A percentile compares a stretch with the other conserved stretches of the same genome.
Evolutionary conservation across 371 early-diverging fungal species (phyloP).

Genomic region (Mucor irregularis): DNA sequence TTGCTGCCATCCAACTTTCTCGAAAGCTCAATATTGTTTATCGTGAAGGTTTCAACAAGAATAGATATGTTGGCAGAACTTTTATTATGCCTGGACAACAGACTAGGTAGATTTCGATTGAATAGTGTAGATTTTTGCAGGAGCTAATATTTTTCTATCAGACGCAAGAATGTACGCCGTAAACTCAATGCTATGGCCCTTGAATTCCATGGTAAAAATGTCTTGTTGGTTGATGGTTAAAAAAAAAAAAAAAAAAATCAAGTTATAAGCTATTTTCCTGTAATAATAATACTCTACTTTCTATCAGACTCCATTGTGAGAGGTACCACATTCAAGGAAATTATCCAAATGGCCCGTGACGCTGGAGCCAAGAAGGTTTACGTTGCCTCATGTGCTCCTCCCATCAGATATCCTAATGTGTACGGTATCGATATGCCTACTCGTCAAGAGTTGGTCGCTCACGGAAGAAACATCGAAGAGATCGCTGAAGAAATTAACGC

Average conservation of each 20-base stretch:
- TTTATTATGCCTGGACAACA: constrained; percentile 99
- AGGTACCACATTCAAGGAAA: constrained; percentile 97
- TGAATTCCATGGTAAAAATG: constrained; percentile 94
- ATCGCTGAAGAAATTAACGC: constrained; percentile 90
- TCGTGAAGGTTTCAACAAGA: constrained; percentile 98
- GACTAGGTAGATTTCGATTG: constrained; percentile 29
- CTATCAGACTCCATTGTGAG: constrained; percentile 92
- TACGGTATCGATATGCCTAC: constrained; percentile 99
- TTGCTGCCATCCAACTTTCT: constrained; percentile 90
- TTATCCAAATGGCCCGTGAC: constrained; percentile 97
- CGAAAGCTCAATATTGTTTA: constrained; percentile 83
- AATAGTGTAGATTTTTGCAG: too few species aligned
- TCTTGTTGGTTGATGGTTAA: constrained; percentile 91
- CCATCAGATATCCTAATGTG: constrained; percentile 95
- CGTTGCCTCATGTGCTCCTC: constrained; percentile 96
- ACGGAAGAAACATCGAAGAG: constrained; percentile 73
- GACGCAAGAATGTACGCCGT: constrained; percentile 91
- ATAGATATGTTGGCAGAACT: constrained; percentile 96
- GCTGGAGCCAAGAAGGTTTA: constrained; percentile 97
- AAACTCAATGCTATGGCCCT: constrained; percentile 97
- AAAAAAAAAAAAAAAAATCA: not conserved
- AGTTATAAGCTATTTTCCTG: not conserved
- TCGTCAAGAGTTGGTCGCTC: constrained; percentile 87
- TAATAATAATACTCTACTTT: too few species aligned
- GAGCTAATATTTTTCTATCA: constrained; percentile 3